These are phyloP conservation scores for Cardiosporidium cionae DNA, from an alignment of 169 alveolate genomes.

Conservation along the genomic window DNA sequence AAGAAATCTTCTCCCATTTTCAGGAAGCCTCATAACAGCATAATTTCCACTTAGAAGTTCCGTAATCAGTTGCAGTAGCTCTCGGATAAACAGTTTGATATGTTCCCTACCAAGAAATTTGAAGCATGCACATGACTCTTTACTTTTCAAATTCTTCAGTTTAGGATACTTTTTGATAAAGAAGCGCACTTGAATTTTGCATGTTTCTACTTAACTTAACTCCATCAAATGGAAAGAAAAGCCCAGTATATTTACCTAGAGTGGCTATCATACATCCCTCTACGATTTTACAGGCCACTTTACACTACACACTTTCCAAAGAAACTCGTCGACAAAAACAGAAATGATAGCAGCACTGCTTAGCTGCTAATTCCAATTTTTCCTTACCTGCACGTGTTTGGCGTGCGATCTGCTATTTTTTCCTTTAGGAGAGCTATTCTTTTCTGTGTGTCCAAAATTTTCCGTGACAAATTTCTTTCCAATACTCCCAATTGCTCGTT, in stretches of 20 bases:
- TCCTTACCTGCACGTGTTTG: conserved; percentile 20
- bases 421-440: conserved; percentile 48
- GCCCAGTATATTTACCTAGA: too few relatives aligned
- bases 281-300: too few relatives aligned
- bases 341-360: too few relatives aligned
- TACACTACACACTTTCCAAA: neutral
- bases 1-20: conserved; percentile 60
- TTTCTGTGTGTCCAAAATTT: conserved; percentile 55
- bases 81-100: conserved; percentile 61
- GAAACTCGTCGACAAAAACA: too few relatives aligned
- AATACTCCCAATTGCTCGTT: conserved; percentile 55
- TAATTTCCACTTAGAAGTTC: conserved; percentile 70
- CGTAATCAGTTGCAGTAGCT: conserved; percentile 61
- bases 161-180: neutral
- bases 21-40: conserved; percentile 65
- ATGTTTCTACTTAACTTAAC: neutral
- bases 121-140: neutral
- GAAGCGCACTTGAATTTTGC: neutral
- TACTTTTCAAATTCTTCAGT: neutral
- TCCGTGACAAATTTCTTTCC: conserved; percentile 57
- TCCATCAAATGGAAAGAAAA: too few relatives aligned
- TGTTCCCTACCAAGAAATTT: conserved; percentile 38
- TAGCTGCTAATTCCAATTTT: too few relatives aligned
- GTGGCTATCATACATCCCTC: too few relatives aligned
- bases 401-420: conserved; percentile 47